These are phyloP conservation scores for Silene noctiflora DNA, from an alignment of 179 eudicot genomes.

Conservation along the genomic window DNA sequence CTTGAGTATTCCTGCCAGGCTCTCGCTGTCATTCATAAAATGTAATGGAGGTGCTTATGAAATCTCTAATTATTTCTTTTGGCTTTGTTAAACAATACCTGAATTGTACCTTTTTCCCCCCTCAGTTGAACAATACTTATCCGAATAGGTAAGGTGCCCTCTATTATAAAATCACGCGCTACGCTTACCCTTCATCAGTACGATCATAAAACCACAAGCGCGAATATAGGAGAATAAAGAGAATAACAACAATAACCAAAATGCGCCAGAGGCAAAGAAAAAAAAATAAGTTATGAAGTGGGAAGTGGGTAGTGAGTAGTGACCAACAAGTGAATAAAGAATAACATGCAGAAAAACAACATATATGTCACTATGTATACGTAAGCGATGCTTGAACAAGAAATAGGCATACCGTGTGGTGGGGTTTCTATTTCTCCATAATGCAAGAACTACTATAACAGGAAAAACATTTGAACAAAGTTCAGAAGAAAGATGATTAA, in stretches of 20 bases:
- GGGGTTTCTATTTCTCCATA: constrained; percentile 26
- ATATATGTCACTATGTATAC: constrained; percentile 15
- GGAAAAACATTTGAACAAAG: constrained; percentile 20
- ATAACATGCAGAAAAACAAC: constrained; percentile 12
- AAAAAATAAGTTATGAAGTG: background rate
- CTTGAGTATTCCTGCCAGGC: constrained; percentile 11
- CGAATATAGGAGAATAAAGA: background rate
- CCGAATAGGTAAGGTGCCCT: background rate
- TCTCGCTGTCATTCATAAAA: constrained; percentile 1
- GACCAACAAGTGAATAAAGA: constrained; percentile 13
- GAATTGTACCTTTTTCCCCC: background rate
- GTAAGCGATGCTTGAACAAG: constrained; percentile 21
- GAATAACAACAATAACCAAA: background rate
- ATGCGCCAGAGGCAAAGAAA: background rate
- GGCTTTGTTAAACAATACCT: background rate
- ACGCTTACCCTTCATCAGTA: background rate
- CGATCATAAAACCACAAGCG: constrained; percentile 2
- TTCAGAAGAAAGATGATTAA: constrained; percentile 16
- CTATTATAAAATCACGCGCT: background rate
- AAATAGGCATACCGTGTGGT: constrained; percentile 26
- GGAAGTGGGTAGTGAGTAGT: constrained; percentile 4
- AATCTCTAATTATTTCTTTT: constrained; percentile 13
- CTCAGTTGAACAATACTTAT: background rate
- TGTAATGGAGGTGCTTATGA: constrained; percentile 9
- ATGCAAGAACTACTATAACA: constrained; percentile 32